Conservation (phyloP, 192 early-diverging fungal species). For the Linnemannia exigua region DNA sequence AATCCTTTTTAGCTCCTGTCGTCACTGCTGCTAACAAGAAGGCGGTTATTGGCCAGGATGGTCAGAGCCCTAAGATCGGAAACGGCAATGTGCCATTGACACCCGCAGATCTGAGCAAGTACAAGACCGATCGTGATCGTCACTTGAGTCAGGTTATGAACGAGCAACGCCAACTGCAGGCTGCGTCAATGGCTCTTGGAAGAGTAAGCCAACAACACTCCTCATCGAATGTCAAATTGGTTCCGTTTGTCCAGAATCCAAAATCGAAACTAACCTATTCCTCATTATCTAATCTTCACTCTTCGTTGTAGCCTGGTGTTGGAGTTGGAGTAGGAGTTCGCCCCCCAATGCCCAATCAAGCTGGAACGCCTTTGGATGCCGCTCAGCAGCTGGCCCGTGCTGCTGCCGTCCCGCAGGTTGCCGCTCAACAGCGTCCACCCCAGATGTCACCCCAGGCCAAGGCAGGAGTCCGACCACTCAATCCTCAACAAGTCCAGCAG, state of each 20-base stretch:
- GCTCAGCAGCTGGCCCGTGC: slow-evolving; percentile 50
- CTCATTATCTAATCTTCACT: slow-evolving; percentile 6
- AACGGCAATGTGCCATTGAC: slow-evolving; percentile 47
- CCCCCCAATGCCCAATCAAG: slow-evolving; percentile 33
- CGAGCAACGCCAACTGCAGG: slow-evolving; percentile 64
- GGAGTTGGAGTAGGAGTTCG: slow-evolving; percentile 4
- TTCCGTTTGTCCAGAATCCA: not conserved
- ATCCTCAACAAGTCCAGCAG: slow-evolving; percentile 41
- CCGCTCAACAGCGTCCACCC: slow-evolving; percentile 37
- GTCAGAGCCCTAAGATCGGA: slow-evolving; percentile 49
- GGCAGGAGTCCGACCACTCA: slow-evolving; percentile 49
- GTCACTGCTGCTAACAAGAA: slow-evolving; percentile 57
- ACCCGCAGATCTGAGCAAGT: slow-evolving; percentile 68
- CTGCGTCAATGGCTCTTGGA: slow-evolving; percentile 59
- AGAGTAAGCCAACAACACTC: slow-evolving; percentile 43
- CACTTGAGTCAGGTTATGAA: slow-evolving; percentile 62
- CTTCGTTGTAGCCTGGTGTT: slow-evolving; percentile 23
- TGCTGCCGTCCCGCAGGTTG: slow-evolving; percentile 27
- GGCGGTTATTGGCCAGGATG: slow-evolving; percentile 55
- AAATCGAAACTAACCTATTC: not conserved
- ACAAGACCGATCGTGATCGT: slow-evolving; percentile 65
- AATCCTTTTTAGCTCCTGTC: slow-evolving; percentile 31
- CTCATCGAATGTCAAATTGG: not conserved
- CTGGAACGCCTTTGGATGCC: slow-evolving; percentile 19
- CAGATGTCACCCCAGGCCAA: slow-evolving; percentile 53